Percentiles rank a stretch among this genome's conserved stretches.
phyloP scores from a whole-genome alignment of 768 basidiomycete genomes.

The Kwoniella dejecticola region DNA sequence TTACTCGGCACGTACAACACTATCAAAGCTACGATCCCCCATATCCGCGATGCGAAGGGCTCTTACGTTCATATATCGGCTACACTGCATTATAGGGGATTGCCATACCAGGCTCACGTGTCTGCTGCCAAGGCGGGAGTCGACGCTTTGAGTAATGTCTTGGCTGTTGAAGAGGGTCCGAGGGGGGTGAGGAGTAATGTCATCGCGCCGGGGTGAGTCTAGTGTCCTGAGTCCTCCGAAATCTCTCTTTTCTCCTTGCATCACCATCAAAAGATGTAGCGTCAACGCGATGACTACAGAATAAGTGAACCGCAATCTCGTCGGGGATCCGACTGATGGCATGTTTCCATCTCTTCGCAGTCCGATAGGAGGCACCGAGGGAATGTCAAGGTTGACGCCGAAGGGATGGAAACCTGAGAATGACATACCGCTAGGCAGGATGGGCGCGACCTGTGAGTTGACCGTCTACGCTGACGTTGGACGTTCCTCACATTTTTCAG shows the following conservation, averaged over 20 bases:
- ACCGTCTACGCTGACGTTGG: no score
- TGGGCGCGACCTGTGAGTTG: conserved; percentile 42
- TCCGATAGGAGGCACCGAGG: conserved; percentile 76
- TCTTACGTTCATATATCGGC: conserved; percentile 88
- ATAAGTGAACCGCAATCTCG: no score
- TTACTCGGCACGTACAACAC: conserved; percentile 92
- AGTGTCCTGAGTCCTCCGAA: no score
- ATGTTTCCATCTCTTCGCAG: conserved; percentile 52
- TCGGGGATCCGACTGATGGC: no score
- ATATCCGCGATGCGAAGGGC: conserved; percentile 72
- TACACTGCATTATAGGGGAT: conserved; percentile 71
- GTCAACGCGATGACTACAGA: no score
- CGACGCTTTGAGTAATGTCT: conserved; percentile 79
- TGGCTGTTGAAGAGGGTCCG: conserved; percentile 93
- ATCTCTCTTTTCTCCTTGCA: no score
- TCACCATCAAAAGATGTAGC: no score
- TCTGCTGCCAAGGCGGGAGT: conserved; percentile 93
- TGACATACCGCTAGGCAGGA: conserved; percentile 40
- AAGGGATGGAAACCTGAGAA: conserved; percentile 38
- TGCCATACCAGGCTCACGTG: conserved; percentile 85
- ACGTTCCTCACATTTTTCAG: no score
- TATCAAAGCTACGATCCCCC: conserved; percentile 81
- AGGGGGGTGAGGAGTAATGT: conserved; percentile 81
- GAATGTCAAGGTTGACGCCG: conserved; percentile 56
- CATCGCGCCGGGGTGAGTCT: conserved; percentile 56